phyloP scores from a whole-genome alignment of 768 basidiomycete genomes.

The Phlebiopsis flavidoalba region DNA sequence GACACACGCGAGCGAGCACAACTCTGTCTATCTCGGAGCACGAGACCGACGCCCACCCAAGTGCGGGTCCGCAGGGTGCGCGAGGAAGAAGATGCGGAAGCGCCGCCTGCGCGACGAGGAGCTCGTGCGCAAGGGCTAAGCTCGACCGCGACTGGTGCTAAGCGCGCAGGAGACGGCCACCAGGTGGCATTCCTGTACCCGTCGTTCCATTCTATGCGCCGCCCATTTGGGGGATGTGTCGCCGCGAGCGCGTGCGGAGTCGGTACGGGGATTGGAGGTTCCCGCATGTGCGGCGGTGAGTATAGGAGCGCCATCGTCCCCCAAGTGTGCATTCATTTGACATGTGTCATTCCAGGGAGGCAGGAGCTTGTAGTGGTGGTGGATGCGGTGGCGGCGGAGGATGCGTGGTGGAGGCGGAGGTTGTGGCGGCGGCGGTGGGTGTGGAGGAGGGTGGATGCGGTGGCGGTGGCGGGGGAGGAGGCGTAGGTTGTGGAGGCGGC shows the following conservation, averaged over 20 bases:
- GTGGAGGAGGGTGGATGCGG: constrained; percentile 2
- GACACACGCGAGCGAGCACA: constrained; percentile 53
- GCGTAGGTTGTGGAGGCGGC: not conserved
- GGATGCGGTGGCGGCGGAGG: not conserved
- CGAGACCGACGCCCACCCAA: constrained; percentile 1
- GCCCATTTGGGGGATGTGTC: constrained; percentile 3
- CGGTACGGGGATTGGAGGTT: not conserved
- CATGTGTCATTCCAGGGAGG: not conserved
- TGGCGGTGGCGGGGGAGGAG: not conserved
- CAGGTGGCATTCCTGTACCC: constrained; percentile 33
- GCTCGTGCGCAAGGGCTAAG: constrained; percentile 21
- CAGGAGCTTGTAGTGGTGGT: not conserved
- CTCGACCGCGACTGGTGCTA: constrained; percentile 3
- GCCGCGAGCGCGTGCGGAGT: not conserved
- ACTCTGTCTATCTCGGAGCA: not conserved
- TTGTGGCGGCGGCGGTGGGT: not conserved
- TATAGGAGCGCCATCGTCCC: not conserved
- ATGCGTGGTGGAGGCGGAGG: not conserved
- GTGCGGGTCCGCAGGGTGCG: constrained; percentile 20
- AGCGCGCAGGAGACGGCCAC: constrained; percentile 12
- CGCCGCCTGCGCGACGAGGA: constrained; percentile 24
- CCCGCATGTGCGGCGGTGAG: constrained; percentile 7
- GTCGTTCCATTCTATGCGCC: constrained; percentile 30
- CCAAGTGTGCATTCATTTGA: not conserved
- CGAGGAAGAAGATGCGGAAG: constrained; percentile 21